These are phyloP conservation scores for Aspergillus texensis DNA, from an alignment of 2,329 filamentous ascomycete genomes.

Conservation along the genomic window DNA sequence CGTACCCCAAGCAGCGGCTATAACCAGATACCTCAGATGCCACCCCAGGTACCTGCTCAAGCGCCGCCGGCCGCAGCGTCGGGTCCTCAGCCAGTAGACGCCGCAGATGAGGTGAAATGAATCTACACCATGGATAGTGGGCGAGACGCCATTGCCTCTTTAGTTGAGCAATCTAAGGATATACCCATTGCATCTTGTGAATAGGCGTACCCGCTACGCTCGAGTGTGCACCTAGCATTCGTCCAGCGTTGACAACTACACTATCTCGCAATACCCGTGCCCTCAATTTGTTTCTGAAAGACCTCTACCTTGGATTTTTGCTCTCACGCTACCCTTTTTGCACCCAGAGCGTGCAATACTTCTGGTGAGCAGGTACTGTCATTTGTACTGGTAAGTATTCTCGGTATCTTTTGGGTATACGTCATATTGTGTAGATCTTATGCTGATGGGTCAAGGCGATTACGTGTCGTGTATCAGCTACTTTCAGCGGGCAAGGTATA, in stretches of 20 bases:
- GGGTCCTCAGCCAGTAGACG: constrained; percentile 45
- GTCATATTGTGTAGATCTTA: not conserved
- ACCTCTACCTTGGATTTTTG: constrained; percentile 14
- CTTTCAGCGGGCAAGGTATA: constrained; percentile 8
- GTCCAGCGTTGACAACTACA: constrained; percentile 7
- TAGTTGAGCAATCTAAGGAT: constrained; percentile 7
- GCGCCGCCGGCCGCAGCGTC: constrained; percentile 34
- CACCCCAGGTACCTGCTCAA: constrained; percentile 49
- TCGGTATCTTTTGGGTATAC: too few species aligned
- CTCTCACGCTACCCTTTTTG: constrained; percentile 10
- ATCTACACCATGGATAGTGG: constrained; percentile 3
- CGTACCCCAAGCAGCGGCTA: constrained; percentile 59
- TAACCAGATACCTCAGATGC: constrained; percentile 50
- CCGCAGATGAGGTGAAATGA: constrained; percentile 54
- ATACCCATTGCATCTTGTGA: constrained; percentile 6
- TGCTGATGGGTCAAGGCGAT: constrained; percentile 14
- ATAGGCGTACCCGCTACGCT: constrained; percentile 10
- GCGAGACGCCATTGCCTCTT: constrained; percentile 11
- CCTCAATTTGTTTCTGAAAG: constrained; percentile 14
- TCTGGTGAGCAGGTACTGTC: constrained; percentile 9
- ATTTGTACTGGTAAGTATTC: constrained; percentile 14
- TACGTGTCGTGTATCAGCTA: constrained; percentile 7
- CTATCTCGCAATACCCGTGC: constrained; percentile 6
- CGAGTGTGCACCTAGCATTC: constrained; percentile 8
- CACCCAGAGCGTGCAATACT: constrained; percentile 10